Evolutionary conservation across 352 stramenopile genomes (phyloP).

Genomic region (Achlya hypogyna): DNA sequence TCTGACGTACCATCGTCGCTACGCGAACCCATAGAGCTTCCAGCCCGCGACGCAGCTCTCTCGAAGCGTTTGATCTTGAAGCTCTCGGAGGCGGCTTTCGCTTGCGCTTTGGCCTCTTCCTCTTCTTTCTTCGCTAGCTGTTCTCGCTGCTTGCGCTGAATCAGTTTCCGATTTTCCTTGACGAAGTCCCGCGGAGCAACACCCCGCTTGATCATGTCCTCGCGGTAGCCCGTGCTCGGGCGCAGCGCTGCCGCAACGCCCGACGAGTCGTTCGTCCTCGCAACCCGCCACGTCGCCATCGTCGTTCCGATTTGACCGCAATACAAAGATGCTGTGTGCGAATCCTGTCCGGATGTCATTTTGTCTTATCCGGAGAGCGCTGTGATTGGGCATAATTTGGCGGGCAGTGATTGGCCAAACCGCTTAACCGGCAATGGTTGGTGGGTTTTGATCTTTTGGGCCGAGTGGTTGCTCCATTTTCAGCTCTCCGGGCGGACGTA

Average conservation of each 20-base stretch:
- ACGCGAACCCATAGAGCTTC: not conserved
- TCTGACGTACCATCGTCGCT: not conserved
- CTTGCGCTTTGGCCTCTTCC: not conserved
- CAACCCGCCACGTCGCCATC: conserved; percentile 11
- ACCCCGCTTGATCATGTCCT: conserved; percentile 13
- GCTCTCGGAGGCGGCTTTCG: not conserved
- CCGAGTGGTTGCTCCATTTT: conserved; percentile 16
- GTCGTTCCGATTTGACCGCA: not conserved
- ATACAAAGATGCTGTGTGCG: too few relatives aligned
- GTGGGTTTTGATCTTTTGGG: conserved; percentile 8
- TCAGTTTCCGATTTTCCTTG: conserved; percentile 10
- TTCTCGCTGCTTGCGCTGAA: conserved; percentile 15
- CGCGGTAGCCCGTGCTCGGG: conserved; percentile 17
- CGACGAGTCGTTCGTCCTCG: conserved; percentile 19
- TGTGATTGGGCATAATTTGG: not conserved
- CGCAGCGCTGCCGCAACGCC: conserved; percentile 15
- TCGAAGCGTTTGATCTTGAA: conserved; percentile 19
- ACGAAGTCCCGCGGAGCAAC: conserved; percentile 12
- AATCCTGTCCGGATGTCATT: not conserved
- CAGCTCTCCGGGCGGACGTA: not conserved
- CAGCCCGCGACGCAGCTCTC: not conserved
- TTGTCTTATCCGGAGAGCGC: not conserved
- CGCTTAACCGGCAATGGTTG: not conserved
- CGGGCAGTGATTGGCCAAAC: not conserved
- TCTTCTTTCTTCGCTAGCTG: not conserved